These are phyloP conservation scores for Wickerhamomyces kurtzmanii DNA, from an alignment of 805 yeast species.

Conservation along the genomic window DNA sequence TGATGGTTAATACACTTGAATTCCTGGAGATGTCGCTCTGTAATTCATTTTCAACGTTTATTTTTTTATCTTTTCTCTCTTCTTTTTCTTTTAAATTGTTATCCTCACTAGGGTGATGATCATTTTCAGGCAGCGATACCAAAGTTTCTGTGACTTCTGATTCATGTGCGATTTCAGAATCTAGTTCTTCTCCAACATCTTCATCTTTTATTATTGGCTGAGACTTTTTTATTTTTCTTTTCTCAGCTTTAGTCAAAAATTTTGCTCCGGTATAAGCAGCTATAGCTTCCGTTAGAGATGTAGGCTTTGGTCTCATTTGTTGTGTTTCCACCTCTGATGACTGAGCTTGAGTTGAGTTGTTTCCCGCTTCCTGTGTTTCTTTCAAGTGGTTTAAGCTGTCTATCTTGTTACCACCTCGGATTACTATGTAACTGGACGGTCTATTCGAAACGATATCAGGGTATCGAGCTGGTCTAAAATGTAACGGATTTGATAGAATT, in stretches of 20 bases:
- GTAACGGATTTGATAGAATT: conserved; percentile 49
- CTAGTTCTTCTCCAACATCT: too few species aligned
- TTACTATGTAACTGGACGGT: conserved; percentile 41
- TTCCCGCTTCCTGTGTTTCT: conserved; percentile 2
- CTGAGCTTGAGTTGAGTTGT: conserved; percentile 2
- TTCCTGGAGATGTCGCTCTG: too few species aligned
- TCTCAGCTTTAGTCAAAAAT: conserved; percentile 38
- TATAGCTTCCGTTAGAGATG: conserved; percentile 48
- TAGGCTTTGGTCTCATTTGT: conserved; percentile 20
- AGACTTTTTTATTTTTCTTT: too few species aligned
- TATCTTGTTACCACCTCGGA: conserved; percentile 12
- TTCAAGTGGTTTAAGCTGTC: conserved; percentile 1
- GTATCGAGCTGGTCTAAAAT: conserved; percentile 50
- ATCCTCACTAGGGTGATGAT: too few species aligned
- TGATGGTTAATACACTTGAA: too few species aligned
- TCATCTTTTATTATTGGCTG: too few species aligned
- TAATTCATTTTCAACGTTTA: conserved; percentile 16
- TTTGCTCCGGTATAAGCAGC: conserved; percentile 47
- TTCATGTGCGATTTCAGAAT: too few species aligned
- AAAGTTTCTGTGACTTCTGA: too few species aligned
- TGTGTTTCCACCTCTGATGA: conserved; percentile 1
- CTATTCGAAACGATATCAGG: conserved; percentile 36
- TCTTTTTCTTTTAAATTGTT: too few species aligned
- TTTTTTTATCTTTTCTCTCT: too few species aligned
- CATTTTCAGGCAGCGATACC: too few species aligned